Evolutionary conservation across 805 yeast species (phyloP).

Genomic region (Candida sonorensis): DNA sequence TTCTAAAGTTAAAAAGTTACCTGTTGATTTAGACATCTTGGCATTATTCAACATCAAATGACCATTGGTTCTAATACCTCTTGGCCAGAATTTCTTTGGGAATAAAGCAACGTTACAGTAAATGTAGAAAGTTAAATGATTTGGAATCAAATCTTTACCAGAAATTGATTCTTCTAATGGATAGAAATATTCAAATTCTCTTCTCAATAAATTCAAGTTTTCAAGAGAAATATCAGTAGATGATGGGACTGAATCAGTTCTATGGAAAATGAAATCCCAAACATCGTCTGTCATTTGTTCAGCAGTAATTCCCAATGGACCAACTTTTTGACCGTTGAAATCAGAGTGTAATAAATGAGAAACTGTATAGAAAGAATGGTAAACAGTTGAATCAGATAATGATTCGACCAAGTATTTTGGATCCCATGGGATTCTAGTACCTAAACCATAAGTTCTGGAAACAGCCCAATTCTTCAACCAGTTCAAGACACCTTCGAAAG

Average conservation of each 20-base stretch:
- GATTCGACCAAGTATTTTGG: slow-evolving; percentile 89
- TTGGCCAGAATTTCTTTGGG: slow-evolving; percentile 90
- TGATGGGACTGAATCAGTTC: slow-evolving; percentile 51
- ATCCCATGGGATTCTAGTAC: slow-evolving; percentile 96
- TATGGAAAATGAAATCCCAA: slow-evolving; percentile 82
- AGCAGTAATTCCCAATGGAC: slow-evolving; percentile 67
- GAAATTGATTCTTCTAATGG: slow-evolving; percentile 90
- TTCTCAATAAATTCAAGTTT: slow-evolving; percentile 66
- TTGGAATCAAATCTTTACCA: slow-evolving; percentile 96
- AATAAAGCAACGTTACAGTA: slow-evolving; percentile 90
- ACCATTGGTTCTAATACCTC: slow-evolving; percentile 90
- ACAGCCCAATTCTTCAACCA: slow-evolving; percentile 99
- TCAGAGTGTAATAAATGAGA: slow-evolving; percentile 81
- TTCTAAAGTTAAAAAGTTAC: slow-evolving; percentile 88
- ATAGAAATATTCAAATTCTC: slow-evolving; percentile 95
- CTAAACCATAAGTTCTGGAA: slow-evolving; percentile 93
- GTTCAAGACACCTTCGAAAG: slow-evolving; percentile 87
- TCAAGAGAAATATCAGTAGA: slow-evolving; percentile 58
- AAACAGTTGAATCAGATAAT: slow-evolving; percentile 89
- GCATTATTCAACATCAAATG: slow-evolving; percentile 92
- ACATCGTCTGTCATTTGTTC: slow-evolving; percentile 90
- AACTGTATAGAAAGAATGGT: slow-evolving; percentile 92
- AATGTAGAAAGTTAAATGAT: slow-evolving; percentile 93
- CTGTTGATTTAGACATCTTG: slow-evolving; percentile 97
- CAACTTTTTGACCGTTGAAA: slow-evolving; percentile 70